Conservation (phyloP, 768 basidiomycete species). For the Suillus decipiens region DNA sequence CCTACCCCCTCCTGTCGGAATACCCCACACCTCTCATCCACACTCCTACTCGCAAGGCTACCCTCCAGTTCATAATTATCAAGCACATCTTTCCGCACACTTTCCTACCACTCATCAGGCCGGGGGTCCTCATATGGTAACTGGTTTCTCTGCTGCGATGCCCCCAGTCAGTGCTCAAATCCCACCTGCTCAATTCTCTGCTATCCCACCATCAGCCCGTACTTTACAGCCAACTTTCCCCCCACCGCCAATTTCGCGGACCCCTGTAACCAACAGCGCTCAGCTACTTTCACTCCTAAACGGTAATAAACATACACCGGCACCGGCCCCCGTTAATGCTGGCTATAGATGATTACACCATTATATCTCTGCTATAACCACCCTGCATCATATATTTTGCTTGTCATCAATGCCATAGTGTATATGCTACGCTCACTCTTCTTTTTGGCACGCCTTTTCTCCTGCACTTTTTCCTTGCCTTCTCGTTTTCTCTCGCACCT, state of each 20-base stretch:
- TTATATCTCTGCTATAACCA: constrained; percentile 11
- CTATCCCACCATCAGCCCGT: constrained; percentile 16
- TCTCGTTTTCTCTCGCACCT: constrained; percentile 12
- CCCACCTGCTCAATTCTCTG: constrained; percentile 14
- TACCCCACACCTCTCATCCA: constrained; percentile 16
- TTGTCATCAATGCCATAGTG: constrained; percentile 14
- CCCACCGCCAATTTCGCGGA: constrained; percentile 18
- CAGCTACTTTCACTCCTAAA: constrained; percentile 40
- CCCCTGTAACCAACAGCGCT: constrained; percentile 25
- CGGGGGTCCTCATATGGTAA: constrained; percentile 9
- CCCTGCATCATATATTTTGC: constrained; percentile 23
- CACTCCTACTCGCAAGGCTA: constrained; percentile 21
- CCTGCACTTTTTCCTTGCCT: constrained; percentile 9
- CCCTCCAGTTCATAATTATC: constrained; percentile 19
- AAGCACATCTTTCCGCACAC: constrained; percentile 16
- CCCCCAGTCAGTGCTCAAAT: constrained; percentile 11
- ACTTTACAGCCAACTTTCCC: constrained; percentile 17
- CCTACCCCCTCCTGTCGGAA: constrained; percentile 10
- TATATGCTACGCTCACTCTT: constrained; percentile 6
- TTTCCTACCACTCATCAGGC: constrained; percentile 20
- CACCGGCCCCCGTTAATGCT: constrained; percentile 19
- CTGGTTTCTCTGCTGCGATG: constrained; percentile 10
- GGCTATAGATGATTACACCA: constrained; percentile 21
- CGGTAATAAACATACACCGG: constrained; percentile 21
- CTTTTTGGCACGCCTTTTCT: constrained; percentile 18